A percentile compares a stretch with the other conserved stretches of the same genome.
These are phyloP conservation scores for Ogataea pilisensis DNA, from an alignment of 805 yeast genomes.

Conservation along the genomic window DNA sequence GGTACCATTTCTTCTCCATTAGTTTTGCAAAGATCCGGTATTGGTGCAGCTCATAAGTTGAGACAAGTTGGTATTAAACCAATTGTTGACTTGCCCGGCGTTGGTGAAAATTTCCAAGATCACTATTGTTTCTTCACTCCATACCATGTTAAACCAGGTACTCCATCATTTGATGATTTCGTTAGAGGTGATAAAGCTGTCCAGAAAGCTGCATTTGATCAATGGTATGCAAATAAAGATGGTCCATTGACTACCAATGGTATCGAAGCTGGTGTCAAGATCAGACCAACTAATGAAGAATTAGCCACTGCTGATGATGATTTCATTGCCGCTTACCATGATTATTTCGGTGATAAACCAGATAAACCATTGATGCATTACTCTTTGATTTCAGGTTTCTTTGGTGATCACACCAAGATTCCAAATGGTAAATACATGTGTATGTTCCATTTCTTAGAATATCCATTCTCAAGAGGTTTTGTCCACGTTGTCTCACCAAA, in stretches of 20 bases:
- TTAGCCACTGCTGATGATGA: slow-evolving; percentile 25
- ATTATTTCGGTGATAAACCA: slow-evolving; percentile 27
- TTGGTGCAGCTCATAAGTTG: slow-evolving; percentile 30
- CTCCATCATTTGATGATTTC: slow-evolving; percentile 28
- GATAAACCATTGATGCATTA: slow-evolving; percentile 31
- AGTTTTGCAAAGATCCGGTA: slow-evolving; percentile 45
- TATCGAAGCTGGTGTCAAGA: slow-evolving; percentile 31
- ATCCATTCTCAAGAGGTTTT: slow-evolving; percentile 30
- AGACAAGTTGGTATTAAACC: slow-evolving; percentile 29
- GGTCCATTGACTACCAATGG: slow-evolving; percentile 30
- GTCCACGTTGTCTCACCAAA: slow-evolving; percentile 20
- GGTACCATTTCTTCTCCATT: slow-evolving; percentile 47
- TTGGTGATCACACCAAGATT: slow-evolving; percentile 30
- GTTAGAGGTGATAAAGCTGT: slow-evolving; percentile 26
- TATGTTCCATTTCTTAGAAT: slow-evolving; percentile 30
- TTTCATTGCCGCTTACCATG: slow-evolving; percentile 24
- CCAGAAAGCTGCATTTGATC: slow-evolving; percentile 26
- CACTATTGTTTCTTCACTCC: slow-evolving; percentile 30
- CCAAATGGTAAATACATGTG: slow-evolving; percentile 27
- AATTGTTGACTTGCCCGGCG: slow-evolving; percentile 29
- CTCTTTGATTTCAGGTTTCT: slow-evolving; percentile 28
- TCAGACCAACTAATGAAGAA: slow-evolving; percentile 28
- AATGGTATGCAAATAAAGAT: slow-evolving; percentile 29
- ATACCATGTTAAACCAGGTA: slow-evolving; percentile 25
- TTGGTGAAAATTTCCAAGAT: slow-evolving; percentile 30